These are phyloP conservation scores for Penicillium robsamsonii DNA, from an alignment of 495 filamentous ascomycete species.

Conservation along the genomic window DNA sequence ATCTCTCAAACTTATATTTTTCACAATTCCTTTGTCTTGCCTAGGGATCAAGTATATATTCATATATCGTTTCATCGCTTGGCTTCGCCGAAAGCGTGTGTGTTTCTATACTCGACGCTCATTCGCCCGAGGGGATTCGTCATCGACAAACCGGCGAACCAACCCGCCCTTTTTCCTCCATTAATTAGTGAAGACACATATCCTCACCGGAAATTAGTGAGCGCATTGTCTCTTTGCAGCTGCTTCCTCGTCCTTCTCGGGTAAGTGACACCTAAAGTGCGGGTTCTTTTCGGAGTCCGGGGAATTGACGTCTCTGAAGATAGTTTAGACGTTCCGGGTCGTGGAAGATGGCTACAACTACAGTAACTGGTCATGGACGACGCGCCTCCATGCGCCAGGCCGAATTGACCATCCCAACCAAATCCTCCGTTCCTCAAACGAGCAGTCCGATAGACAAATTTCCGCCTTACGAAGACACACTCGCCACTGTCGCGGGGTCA, in stretches of 20 bases:
- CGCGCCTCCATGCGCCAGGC: conserved; percentile 45
- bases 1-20: neutral
- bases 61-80: neutral
- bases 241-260: conserved; percentile 4
- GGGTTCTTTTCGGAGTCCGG: neutral
- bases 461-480: conserved; percentile 41
- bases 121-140: conserved; percentile 40
- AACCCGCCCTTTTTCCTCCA: conserved; percentile 3
- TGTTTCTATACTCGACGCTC: conserved; percentile 25
- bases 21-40: neutral
- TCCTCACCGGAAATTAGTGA: neutral
- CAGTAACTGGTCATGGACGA: conserved; percentile 46
- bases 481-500: conserved; percentile 29
- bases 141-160: conserved; percentile 26
- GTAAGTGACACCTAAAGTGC: conserved; percentile 8
- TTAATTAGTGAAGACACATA: conserved; percentile 4
- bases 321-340: neutral
- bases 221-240: conserved; percentile 1
- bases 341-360: conserved; percentile 42
- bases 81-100: conserved; percentile 18
- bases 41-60: neutral
- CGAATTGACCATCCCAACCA: conserved; percentile 36
- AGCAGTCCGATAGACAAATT: conserved; percentile 46
- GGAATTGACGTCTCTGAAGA: conserved; percentile 8
- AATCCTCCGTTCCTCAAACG: conserved; percentile 31